Evolutionary conservation across 352 stramenopile genomes (phyloP).

Genomic region (Globisporangium cystogenes): DNA sequence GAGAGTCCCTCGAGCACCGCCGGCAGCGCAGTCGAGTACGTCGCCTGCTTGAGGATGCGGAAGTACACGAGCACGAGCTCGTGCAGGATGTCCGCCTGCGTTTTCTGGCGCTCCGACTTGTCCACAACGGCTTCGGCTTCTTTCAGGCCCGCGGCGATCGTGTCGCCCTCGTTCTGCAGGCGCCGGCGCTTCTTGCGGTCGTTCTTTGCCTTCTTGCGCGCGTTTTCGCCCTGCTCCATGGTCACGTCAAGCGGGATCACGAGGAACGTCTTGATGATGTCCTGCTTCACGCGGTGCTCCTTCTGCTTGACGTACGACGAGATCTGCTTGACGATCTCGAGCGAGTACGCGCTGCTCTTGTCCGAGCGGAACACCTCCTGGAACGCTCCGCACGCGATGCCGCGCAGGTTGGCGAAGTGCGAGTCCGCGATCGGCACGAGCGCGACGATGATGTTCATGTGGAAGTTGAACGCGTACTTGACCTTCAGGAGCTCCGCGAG

Average conservation of each 20-base stretch:
- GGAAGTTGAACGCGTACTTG: constrained; percentile 87
- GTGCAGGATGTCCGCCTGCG: constrained; percentile 93
- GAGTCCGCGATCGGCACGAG: constrained; percentile 79
- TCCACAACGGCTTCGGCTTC: constrained; percentile 94
- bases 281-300: constrained; percentile 70
- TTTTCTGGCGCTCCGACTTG: constrained; percentile 89
- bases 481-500: constrained; percentile 73
- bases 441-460: constrained; percentile 78
- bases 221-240: constrained; percentile 79
- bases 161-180: constrained; percentile 66
- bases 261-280: constrained; percentile 73
- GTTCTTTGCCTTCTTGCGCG: constrained; percentile 74
- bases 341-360: constrained; percentile 57
- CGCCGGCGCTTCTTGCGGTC: constrained; percentile 82
- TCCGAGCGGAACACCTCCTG: constrained; percentile 68
- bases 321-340: constrained; percentile 82
- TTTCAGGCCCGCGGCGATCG: constrained; percentile 90
- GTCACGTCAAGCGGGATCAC: constrained; percentile 79
- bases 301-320: constrained; percentile 82
- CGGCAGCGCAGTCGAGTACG: constrained; percentile 86
- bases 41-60: constrained; percentile 92
- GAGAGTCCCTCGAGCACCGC: constrained; percentile 90
- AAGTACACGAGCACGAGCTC: constrained; percentile 96
- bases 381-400: constrained; percentile 58
- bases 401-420: constrained; percentile 41